Conservation (phyloP, 805 yeast species). For the Candida boleticola region DNA sequence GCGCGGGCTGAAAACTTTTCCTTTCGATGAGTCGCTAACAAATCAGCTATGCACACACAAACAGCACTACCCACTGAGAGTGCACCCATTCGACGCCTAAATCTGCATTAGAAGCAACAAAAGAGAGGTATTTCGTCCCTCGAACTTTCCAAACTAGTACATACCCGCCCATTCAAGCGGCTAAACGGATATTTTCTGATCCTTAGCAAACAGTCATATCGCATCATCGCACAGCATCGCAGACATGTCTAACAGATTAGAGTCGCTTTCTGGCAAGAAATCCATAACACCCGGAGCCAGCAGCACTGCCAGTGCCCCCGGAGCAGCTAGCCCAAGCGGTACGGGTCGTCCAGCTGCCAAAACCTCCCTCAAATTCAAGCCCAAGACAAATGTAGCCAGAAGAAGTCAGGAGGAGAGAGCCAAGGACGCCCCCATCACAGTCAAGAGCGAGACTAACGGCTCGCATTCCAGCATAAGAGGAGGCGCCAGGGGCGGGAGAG, state of each 20-base stretch:
- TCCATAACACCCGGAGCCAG: background rate
- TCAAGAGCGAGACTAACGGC: conserved; percentile 33
- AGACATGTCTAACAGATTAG: conserved; percentile 44
- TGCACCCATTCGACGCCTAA: too few relatives aligned
- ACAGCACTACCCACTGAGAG: too few relatives aligned
- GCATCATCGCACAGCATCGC: too few relatives aligned
- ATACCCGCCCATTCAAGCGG: too few relatives aligned
- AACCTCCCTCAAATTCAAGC: conserved; percentile 72
- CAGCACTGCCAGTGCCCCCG: background rate
- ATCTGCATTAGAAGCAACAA: too few relatives aligned
- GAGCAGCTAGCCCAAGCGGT: background rate
- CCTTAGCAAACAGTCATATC: too few relatives aligned
- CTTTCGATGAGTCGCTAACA: too few relatives aligned
- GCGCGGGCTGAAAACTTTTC: too few relatives aligned
- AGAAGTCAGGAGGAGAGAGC: conserved; percentile 82
- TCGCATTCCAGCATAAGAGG: conserved; percentile 25
- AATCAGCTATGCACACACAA: too few relatives aligned
- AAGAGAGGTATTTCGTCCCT: too few relatives aligned
- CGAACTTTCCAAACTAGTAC: too few relatives aligned
- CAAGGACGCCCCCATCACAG: conserved; percentile 59
- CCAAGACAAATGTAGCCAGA: conserved; percentile 76
- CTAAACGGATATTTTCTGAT: too few relatives aligned
- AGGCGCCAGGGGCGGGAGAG: conserved; percentile 31
- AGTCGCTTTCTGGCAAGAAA: conserved; percentile 34
- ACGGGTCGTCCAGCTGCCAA: conserved; percentile 28